Base-by-base conservation (phyloP, 1,284 basidiomycete genomes). In the Trichosporon sp. region DNA sequence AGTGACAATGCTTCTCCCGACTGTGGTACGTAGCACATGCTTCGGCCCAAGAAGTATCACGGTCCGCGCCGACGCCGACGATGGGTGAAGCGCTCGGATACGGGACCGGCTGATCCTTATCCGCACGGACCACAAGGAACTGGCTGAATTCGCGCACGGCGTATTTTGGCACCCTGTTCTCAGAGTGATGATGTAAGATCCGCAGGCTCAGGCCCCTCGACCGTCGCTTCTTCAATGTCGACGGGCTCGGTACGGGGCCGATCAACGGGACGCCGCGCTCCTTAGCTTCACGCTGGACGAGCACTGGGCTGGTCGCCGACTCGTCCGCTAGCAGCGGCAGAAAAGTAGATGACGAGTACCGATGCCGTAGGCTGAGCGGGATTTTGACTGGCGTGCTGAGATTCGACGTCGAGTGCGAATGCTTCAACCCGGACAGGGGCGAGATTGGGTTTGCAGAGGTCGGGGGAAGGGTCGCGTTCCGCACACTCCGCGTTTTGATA, bases 161-260 rank as follows among this genome's bases (percentile, higher is more conserved):
- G 59, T 63, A 63, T 35, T 63, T 63, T 14, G 59, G 59, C 59
- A 63, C 59, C 59, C 59, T 63, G 59, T 21, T 35, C 59, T 63
- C 59, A 4, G 59, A n/a, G 59, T 35, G 6, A 21, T 63, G 59
- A n/a, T 63, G 31, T 35, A 63, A 35, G 37, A 63, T 8, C 59
- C 59, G 3, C 31, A 63, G 32, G 32, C 59, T 63, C 14, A 63
- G 31, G 2, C 59, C 59, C 6, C 59, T 32, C 16, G 59, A 63
- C 59, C 59, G 59, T 2, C 59, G 59, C 59, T 63, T 63, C 59
- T 63, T 63, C 14, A 63, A 32, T n/a, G 59, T 35, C 7, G 31
- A 16, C 59, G 59, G 59, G 32, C 59, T 63, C 32, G 59, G 59
- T 14, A 63, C 59, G 16, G 59, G 59, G 19, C 59, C 59, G 12